These are phyloP conservation scores for Trichoderma atroviride DNA, from an alignment of 2,329 filamentous ascomycete genomes.

Conservation along the genomic window DNA sequence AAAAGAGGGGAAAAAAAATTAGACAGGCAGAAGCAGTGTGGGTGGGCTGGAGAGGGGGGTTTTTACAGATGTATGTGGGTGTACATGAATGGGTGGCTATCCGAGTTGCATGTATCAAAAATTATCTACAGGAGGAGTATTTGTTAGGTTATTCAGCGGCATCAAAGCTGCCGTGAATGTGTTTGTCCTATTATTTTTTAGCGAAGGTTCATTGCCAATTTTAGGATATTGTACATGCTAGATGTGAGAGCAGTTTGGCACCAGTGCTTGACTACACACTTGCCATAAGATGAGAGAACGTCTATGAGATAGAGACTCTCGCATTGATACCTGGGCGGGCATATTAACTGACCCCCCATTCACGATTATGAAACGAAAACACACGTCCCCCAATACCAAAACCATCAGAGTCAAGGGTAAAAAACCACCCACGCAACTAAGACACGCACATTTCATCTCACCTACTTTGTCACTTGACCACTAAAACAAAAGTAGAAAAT, in stretches of 20 bases:
- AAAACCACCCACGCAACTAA: neutral
- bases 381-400: neutral
- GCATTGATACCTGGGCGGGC: too few species aligned
- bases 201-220: constrained; percentile 3
- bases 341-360: neutral
- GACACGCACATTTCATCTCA: neutral
- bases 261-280: neutral
- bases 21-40: neutral
- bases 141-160: constrained; percentile 15
- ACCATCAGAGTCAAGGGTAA: neutral
- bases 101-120: constrained; percentile 18
- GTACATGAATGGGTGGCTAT: constrained; percentile 2
- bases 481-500: neutral
- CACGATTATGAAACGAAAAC: neutral
- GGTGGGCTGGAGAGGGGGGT: neutral
- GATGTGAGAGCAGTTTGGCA: neutral
- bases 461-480: neutral
- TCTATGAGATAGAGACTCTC: too few species aligned
- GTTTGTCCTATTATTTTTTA: constrained; percentile 10
- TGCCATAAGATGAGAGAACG: neutral
- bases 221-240: constrained; percentile 17
- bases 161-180: constrained; percentile 1
- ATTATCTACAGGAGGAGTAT: neutral
- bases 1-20: neutral
- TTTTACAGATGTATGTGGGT: neutral